Evolutionary conservation across 2,329 filamentous ascomycete genomes (phyloP), one percentile per base, ranked within the genome.

Genomic region (Fusarium sublunatum): DNA sequence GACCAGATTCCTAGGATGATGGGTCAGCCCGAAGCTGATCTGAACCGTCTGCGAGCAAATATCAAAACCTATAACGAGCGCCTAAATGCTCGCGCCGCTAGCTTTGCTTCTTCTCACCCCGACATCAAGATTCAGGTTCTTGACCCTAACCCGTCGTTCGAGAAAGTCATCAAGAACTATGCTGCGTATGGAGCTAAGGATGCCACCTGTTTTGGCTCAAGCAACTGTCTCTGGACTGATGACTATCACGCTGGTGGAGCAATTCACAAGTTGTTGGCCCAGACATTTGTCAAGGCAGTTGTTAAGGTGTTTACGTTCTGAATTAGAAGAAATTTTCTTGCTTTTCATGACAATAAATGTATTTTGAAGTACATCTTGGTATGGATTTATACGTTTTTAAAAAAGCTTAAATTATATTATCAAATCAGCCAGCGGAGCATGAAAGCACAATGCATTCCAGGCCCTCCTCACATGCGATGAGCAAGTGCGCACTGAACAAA

Each of bases 171-270:
- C 0, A 25, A 34, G 3, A 25, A 65, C 10, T 53, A 48, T 13
- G 45, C 58, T 11, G 24, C 51, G 2, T 66, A 66, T 2, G 63
- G 63, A 0, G 62, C 62, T 3, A 66, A 52, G 24, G 63, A 66
- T 19, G 53, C 63, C 6, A 66, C 53, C 9, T 66, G 63, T 24
- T 66, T 43, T 6, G 63, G 63, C 0, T 44, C 58, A 5, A 56
- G 35, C 36, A 43, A 55, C 15, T 66, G 63, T 19, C 53, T 66
- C 13, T 66, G 63, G 63, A 56, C 63, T 32, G 63, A 66, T 26
- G 55, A 53, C 13, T 66, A 66, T n/a, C 63, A 66, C 24, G 63
- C 63, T 7, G 58, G 62, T 0, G 53, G 55, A 3, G 58, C 63
- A 7, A 66, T 66, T n/a, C 63, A 66, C 22, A 66, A 66, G 38